Base-by-base conservation (phyloP, 225 moss, liverwort and hornwort genomes). In the Neckera pumila region DNA sequence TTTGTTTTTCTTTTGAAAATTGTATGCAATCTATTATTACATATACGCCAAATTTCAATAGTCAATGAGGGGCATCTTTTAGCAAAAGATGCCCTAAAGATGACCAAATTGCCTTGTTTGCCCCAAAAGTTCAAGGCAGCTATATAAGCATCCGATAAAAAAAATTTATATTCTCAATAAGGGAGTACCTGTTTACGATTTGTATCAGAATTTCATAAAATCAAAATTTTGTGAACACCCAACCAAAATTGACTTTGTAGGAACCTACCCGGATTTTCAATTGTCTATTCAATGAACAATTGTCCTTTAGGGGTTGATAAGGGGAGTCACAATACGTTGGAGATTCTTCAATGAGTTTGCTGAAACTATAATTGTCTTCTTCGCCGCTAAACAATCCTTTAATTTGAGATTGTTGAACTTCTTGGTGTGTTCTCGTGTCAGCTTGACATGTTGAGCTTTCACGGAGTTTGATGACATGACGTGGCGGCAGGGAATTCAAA, bases 331-430 rank as follows among this genome's bases (percentile, higher is more conserved):
- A 23, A 0, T 23, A 23, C 2, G 1, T 1, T 54, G 6, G 15
- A 54, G 54, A 77, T 54, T 54, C 36, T n/a, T 54, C 36, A 36
- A 77, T 1, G 0, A n/a, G 25, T 25, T 15, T 0, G 1, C 1
- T 9, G 5, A 23, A 54, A 54, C 23, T 36, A 23, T 14, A 76
- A 9, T 9, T 0, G 2, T n/a, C 15, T 54, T 25, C n/a, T 10
- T 21, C 4, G 6, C 1, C 1, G 1, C 1, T 36, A 0, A 77
- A n/a, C 10, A 56, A 56, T n/a, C 26, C 10, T 12, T 25, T 3
- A 4, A 10, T 49, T 49, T 2, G 2, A 53, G 23, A 53, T 53
- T 5, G 9, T 9, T 22, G 5, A 53, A 53, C 14, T 5, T 76
- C 8, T 1, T 34, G 5, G 22, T 3, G 3, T 76, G 14, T 36